Percentiles rank a stretch among this genome's conserved stretches.
Evolutionary conservation across 768 basidiomycete genomes (phyloP).

Genomic region (Tulasnella sp.): DNA sequence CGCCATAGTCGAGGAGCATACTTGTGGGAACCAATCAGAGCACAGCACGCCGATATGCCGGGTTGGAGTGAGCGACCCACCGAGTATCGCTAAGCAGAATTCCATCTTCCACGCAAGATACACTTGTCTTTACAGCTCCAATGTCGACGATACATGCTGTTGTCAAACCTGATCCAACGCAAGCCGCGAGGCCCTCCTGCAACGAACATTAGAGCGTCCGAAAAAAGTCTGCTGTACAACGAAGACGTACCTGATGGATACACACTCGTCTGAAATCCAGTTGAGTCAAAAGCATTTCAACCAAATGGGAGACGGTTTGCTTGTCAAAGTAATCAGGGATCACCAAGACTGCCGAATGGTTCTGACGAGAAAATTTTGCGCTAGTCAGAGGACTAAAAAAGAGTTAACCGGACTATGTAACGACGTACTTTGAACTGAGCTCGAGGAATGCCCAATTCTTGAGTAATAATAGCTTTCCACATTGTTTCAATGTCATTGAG

Average conservation of each 20-base stretch:
- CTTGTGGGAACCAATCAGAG: conserved; percentile 31
- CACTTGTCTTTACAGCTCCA: conserved; percentile 72
- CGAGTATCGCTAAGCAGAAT: conserved; percentile 79
- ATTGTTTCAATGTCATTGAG: conserved; percentile 74
- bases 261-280: conserved; percentile 93
- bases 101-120: conserved; percentile 94
- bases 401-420: too few species aligned
- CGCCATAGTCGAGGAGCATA: conserved; percentile 78
- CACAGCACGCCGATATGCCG: not conserved
- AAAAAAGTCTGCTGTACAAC: not conserved
- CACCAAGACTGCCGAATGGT: conserved; percentile 77
- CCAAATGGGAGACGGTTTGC: conserved; percentile 69
- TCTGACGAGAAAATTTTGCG: conserved; percentile 39
- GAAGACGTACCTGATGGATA: conserved; percentile 75
- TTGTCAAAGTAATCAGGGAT: conserved; percentile 90
- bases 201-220: not conserved
- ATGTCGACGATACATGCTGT: conserved; percentile 95
- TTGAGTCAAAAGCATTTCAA: conserved; percentile 58
- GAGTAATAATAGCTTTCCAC: conserved; percentile 51
- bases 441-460: conserved; percentile 47
- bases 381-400: not conserved
- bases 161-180: conserved; percentile 81
- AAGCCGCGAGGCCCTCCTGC: conserved; percentile 51
- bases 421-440: conserved; percentile 52
- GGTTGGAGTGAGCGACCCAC: conserved; percentile 35